Evolutionary conservation across 306 rosid genomes (phyloP).

Genomic region (Delonix regia): DNA sequence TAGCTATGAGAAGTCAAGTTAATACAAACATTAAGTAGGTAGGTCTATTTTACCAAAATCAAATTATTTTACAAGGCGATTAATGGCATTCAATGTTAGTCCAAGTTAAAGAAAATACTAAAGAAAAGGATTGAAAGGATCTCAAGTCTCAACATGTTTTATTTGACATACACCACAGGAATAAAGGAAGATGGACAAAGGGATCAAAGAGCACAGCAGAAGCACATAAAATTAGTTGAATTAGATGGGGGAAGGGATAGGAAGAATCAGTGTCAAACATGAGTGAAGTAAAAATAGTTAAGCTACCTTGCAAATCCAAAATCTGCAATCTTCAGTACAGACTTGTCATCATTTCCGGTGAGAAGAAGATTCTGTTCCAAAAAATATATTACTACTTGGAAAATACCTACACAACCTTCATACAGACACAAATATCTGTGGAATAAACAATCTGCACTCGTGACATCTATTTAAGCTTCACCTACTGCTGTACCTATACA

Average conservation of each 20-base stretch:
- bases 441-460: conserved; percentile 26
- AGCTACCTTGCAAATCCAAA: conserved; percentile 98
- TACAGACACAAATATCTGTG: conserved; percentile 36
- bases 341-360: conserved; percentile 64
- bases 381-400: conserved; percentile 49
- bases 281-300: conserved; percentile 30
- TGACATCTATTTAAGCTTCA: background rate
- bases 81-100: background rate
- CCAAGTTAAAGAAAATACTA: background rate
- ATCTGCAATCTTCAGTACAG: conserved; percentile 96
- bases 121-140: background rate
- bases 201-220: background rate
- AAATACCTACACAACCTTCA: conserved; percentile 48
- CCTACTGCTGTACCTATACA: background rate
- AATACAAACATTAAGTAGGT: background rate
- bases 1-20: background rate
- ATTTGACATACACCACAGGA: background rate
- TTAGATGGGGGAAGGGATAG: background rate
- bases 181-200: background rate
- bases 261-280: background rate
- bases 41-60: background rate
- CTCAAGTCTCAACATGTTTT: background rate
- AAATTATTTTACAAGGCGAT: background rate
- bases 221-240: no score
- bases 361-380: conserved; percentile 97